phyloP scores from a whole-genome alignment of 176 grass and related monocot species.

The Lolium multiflorum region DNA sequence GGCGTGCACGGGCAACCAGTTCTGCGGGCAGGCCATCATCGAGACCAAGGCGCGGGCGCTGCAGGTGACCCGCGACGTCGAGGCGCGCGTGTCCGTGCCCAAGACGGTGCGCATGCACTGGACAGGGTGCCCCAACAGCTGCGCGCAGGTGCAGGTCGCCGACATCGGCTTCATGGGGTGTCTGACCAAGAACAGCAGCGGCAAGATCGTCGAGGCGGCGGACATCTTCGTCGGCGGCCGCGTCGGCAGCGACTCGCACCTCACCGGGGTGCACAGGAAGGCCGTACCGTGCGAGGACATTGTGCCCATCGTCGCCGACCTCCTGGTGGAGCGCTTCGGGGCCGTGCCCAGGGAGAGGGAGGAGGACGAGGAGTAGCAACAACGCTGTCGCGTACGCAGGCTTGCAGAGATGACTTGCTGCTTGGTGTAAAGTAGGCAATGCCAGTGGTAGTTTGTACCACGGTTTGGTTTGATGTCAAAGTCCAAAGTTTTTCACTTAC shows the following conservation, averaged over 20 bases:
- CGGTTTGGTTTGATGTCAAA: conserved; percentile 24
- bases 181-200: conserved; percentile 64
- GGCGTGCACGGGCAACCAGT: conserved; percentile 91
- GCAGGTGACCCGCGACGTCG: conserved; percentile 80
- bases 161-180: conserved; percentile 98
- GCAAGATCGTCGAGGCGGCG: conserved; percentile 70
- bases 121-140: conserved; percentile 85
- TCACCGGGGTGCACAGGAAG: conserved; percentile 79
- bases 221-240: conserved; percentile 83
- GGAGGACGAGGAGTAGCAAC: conserved; percentile 75
- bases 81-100: conserved; percentile 65
- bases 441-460: conserved; percentile 28
- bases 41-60: conserved; percentile 86
- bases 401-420: neutral
- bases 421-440: conserved; percentile 42
- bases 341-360: conserved; percentile 69
- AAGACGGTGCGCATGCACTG: conserved; percentile 80
- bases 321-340: conserved; percentile 76
- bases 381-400: neutral
- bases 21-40: conserved; percentile 97
- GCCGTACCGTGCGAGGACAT: conserved; percentile 82
- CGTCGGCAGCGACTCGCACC: conserved; percentile 88
- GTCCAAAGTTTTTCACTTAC: neutral
- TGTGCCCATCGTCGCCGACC: conserved; percentile 73
- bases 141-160: conserved; percentile 95